Evolutionary conservation across 2,329 filamentous ascomycete genomes (phyloP).

Genomic region (Balansia obtecta): DNA sequence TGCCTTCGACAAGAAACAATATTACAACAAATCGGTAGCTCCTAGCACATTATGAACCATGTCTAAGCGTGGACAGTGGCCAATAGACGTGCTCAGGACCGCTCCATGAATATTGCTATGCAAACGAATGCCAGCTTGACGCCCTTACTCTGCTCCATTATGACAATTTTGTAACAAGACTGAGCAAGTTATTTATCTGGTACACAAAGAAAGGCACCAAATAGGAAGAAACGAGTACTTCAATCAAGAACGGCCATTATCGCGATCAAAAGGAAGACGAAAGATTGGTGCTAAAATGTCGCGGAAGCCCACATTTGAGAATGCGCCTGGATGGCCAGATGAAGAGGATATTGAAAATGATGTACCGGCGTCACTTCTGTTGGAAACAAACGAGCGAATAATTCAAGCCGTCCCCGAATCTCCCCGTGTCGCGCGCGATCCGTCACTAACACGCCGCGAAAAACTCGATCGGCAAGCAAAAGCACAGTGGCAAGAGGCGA

Average conservation of each 20-base stretch:
- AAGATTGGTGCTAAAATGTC: slow-evolving; percentile 27
- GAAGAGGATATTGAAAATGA: slow-evolving; percentile 44
- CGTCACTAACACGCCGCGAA: not conserved
- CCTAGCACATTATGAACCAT: not conserved
- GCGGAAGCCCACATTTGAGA: not conserved
- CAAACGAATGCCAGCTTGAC: not conserved
- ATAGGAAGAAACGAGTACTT: not conserved
- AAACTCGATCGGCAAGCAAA: slow-evolving; percentile 18
- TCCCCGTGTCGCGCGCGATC: not conserved
- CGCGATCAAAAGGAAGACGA: slow-evolving; percentile 32
- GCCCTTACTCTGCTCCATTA: not conserved
- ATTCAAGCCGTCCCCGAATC: not conserved
- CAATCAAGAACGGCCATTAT: no score
- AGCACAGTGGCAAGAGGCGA: slow-evolving; percentile 42
- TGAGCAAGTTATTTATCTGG: not conserved
- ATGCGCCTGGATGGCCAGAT: slow-evolving; percentile 11
- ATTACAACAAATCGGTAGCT: no score
- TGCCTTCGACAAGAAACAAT: no score
- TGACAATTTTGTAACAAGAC: not conserved
- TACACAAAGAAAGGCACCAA: no score
- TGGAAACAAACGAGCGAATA: slow-evolving; percentile 34
- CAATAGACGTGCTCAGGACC: not conserved
- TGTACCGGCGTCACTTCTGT: slow-evolving; percentile 49
- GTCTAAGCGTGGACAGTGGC: no score
- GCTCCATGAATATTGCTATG: not conserved